phyloP scores from a whole-genome alignment of 805 yeast species.

The Yarrowia hollandica region DNA sequence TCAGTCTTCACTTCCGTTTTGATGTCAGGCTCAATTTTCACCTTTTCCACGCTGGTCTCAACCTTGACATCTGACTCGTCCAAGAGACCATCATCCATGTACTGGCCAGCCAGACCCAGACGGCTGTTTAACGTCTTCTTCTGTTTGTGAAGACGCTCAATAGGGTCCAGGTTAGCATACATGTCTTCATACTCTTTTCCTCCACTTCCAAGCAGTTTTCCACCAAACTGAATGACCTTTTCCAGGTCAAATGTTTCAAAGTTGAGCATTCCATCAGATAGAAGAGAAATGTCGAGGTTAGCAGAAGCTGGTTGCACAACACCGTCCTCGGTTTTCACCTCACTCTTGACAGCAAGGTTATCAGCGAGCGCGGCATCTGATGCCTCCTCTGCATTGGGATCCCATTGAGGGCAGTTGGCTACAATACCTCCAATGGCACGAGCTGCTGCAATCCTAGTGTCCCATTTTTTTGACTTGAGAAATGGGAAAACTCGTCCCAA shows the following conservation, averaged over 20 bases:
- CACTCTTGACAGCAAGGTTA: constrained; percentile 12
- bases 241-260: constrained; percentile 44
- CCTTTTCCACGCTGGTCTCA: neutral
- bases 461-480: constrained; percentile 84
- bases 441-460: constrained; percentile 92
- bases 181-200: constrained; percentile 50
- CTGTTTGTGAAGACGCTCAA: constrained; percentile 53
- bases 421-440: constrained; percentile 93
- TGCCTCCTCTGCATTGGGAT: constrained; percentile 56
- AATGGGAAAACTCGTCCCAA: constrained; percentile 90
- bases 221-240: constrained; percentile 44
- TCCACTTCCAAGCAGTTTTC: constrained; percentile 62
- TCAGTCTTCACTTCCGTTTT: constrained; percentile 21
- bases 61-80: constrained; percentile 37
- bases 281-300: constrained; percentile 5
- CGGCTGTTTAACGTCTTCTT: constrained; percentile 47
- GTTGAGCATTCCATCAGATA: constrained; percentile 35
- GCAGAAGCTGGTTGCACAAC: constrained; percentile 30
- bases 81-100: constrained; percentile 41
- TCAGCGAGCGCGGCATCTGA: constrained; percentile 29
- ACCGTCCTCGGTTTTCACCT: constrained; percentile 19
- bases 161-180: constrained; percentile 44
- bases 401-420: constrained; percentile 75
- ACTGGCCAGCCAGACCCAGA: constrained; percentile 48
- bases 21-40: constrained; percentile 14